These are phyloP conservation scores for Cytospora schulzeri DNA, from an alignment of 2,329 filamentous ascomycete species.

Conservation along the genomic window DNA sequence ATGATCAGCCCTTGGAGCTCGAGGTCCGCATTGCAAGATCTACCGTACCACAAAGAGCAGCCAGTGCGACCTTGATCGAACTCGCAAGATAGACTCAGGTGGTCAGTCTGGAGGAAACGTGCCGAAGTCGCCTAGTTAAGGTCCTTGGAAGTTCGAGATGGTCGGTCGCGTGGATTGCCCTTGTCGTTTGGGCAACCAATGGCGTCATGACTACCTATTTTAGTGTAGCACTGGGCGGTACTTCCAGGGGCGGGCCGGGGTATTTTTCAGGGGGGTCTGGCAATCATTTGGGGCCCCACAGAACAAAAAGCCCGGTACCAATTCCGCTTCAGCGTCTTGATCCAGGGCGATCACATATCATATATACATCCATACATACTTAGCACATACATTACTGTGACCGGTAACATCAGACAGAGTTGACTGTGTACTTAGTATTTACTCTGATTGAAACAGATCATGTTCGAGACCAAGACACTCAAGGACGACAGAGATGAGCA, in stretches of 20 bases:
- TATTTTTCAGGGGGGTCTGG: background rate
- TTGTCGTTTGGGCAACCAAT: slow-evolving; percentile 7
- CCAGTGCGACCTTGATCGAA: background rate
- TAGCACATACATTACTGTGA: no score
- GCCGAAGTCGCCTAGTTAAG: background rate
- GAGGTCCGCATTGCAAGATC: slow-evolving; percentile 9
- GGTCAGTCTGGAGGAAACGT: background rate
- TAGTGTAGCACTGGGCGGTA: background rate
- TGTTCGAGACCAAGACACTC: background rate
- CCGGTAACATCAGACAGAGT: background rate
- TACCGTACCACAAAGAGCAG: slow-evolving; percentile 9
- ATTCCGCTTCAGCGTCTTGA: background rate
- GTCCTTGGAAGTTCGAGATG: background rate
- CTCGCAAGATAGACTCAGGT: background rate
- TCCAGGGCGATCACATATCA: background rate
- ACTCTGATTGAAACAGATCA: background rate
- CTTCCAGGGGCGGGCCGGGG: background rate
- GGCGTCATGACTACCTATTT: slow-evolving; percentile 11
- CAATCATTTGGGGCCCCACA: background rate
- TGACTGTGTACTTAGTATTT: background rate
- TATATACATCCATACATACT: no score
- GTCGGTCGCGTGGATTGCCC: background rate
- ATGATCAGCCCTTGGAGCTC: slow-evolving; percentile 3
- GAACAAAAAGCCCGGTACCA: background rate
- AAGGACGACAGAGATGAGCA: background rate